Conservation (phyloP, 2,329 filamentous ascomycete genomes). For the Aspergillus novofumigatus region DNA sequence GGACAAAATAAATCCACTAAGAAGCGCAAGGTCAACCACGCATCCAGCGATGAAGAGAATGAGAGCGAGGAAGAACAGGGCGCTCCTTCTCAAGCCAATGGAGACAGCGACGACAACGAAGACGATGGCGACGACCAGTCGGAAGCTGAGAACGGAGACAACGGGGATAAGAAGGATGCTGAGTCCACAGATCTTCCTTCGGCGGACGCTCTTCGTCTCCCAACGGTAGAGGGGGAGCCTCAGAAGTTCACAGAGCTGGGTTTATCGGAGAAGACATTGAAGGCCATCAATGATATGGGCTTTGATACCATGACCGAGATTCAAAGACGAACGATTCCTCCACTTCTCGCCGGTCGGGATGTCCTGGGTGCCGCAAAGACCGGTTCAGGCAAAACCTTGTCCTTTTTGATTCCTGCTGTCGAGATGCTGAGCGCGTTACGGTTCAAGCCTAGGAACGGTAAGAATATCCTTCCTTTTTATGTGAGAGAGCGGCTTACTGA, state of each 20-base stretch:
- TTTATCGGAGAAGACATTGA: conserved; percentile 82
- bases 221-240: conserved; percentile 58
- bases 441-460: conserved; percentile 88
- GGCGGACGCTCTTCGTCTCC: conserved; percentile 49
- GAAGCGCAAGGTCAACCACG: conserved; percentile 37
- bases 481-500: background rate
- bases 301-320: conserved; percentile 96
- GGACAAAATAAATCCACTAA: conserved; percentile 27
- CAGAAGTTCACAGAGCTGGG: conserved; percentile 76
- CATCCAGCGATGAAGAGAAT: conserved; percentile 33
- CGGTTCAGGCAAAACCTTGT: conserved; percentile 89
- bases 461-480: conserved; percentile 5
- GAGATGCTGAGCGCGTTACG: conserved; percentile 87
- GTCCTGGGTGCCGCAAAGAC: conserved; percentile 95
- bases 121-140: conserved; percentile 32
- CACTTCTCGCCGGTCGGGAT: conserved; percentile 82
- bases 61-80: conserved; percentile 23
- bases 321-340: conserved; percentile 80
- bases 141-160: conserved; percentile 28
- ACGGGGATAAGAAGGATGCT: conserved; percentile 21
- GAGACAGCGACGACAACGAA: conserved; percentile 39
- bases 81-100: conserved; percentile 12
- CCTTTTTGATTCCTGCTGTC: conserved; percentile 89
- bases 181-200: conserved; percentile 51
- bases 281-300: conserved; percentile 85